Evolutionary conservation across 2,329 filamentous ascomycete species (phyloP).

Genomic region (Massarina eburnea): DNA sequence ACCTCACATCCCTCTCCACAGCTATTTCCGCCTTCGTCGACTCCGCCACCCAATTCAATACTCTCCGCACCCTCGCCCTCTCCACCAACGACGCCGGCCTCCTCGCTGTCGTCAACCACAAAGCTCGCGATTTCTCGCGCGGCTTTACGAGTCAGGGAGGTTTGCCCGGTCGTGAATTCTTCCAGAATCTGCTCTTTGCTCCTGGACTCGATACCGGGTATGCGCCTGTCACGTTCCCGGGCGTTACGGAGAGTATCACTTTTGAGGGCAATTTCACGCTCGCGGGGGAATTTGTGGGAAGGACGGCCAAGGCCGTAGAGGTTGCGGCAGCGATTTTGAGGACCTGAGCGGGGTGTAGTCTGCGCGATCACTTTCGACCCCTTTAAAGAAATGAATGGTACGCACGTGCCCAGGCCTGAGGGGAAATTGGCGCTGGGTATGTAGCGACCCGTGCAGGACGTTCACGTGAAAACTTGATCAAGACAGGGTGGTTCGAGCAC

Average conservation of each 20-base stretch:
- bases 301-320: conserved; percentile 35
- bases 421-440: too few species aligned
- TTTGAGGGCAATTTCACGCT: conserved; percentile 31
- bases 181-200: conserved; percentile 51
- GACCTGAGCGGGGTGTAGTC: conserved; percentile 22
- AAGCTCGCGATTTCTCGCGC: conserved; percentile 49
- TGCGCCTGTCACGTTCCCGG: conserved; percentile 42
- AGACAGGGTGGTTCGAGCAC: too few species aligned
- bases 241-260: conserved; percentile 42
- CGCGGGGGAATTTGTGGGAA: conserved; percentile 39
- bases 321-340: conserved; percentile 39
- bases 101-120: conserved; percentile 46
- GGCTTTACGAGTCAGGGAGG: conserved; percentile 52
- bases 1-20: conserved; percentile 31
- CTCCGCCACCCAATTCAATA: conserved; percentile 28
- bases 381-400: too few species aligned
- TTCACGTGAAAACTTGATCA: too few species aligned
- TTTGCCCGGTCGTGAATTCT: conserved; percentile 48
- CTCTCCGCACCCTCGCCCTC: conserved; percentile 33
- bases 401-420: too few species aligned
- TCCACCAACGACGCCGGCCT: conserved; percentile 28
- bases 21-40: conserved; percentile 43
- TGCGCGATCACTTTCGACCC: too few species aligned
- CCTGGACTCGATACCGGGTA: conserved; percentile 48
- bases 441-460: too few species aligned